phyloP scores from a whole-genome alignment of 2,329 filamentous ascomycete genomes.

The Botrytis hyacinthi region DNA sequence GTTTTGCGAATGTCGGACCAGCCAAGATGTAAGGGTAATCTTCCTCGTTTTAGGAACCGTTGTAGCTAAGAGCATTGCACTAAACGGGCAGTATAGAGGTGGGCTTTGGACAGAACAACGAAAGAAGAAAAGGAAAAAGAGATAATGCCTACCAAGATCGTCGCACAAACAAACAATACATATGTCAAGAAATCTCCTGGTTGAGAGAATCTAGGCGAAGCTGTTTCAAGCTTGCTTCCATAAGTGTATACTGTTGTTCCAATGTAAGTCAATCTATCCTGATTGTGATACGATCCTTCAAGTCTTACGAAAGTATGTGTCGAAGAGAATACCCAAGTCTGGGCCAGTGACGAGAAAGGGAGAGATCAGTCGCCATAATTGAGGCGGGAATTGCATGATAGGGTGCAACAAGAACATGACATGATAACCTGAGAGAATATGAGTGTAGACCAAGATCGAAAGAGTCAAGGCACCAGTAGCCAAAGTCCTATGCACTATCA shows the following conservation, averaged over 20 bases:
- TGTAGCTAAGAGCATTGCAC: slow-evolving; percentile 49
- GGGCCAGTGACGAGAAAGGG: slow-evolving; percentile 41
- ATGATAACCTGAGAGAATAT: slow-evolving; percentile 48
- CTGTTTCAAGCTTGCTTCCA: slow-evolving; percentile 59
- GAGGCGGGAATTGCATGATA: slow-evolving; percentile 50
- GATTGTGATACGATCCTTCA: slow-evolving; percentile 25
- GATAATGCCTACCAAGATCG: slow-evolving; percentile 60
- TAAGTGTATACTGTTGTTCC: slow-evolving; percentile 59
- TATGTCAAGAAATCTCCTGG: slow-evolving; percentile 68
- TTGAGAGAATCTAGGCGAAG: slow-evolving; percentile 57
- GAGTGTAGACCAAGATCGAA: slow-evolving; percentile 57
- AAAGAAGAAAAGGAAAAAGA: slow-evolving; percentile 24
- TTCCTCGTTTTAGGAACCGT: slow-evolving; percentile 61
- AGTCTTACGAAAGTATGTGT: slow-evolving; percentile 64
- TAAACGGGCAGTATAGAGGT: slow-evolving; percentile 62
- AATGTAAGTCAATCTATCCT: slow-evolving; percentile 23
- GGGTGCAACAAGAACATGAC: slow-evolving; percentile 50
- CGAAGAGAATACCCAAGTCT: slow-evolving; percentile 54
- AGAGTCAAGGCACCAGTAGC: slow-evolving; percentile 58
- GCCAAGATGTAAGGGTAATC: slow-evolving; percentile 55
- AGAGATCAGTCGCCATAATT: slow-evolving; percentile 42
- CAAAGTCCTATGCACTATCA: slow-evolving; percentile 54
- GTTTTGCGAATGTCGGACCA: slow-evolving; percentile 53
- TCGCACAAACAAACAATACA: slow-evolving; percentile 57
- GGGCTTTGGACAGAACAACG: slow-evolving; percentile 43